Conservation (phyloP, 78 protist species). For the Dictyostelium firmibasis region DNA sequence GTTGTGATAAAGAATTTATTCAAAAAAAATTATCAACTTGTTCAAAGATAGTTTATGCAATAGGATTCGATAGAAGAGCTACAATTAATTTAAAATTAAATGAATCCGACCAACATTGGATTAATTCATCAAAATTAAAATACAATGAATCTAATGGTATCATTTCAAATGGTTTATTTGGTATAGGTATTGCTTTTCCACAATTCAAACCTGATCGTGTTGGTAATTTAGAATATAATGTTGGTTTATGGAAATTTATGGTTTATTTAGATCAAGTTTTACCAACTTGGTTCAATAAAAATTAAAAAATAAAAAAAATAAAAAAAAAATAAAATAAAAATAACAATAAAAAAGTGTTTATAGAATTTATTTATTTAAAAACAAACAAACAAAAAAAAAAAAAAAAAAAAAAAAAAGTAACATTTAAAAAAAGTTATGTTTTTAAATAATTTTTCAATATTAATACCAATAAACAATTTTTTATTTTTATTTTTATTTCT, state of each 20-base stretch:
- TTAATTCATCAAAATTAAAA: not conserved
- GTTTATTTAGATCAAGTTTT: not conserved
- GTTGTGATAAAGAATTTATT: not conserved
- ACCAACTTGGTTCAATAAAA: not conserved
- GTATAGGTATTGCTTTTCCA: not conserved
- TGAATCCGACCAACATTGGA: not conserved
- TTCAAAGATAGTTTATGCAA: not conserved
- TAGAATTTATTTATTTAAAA: no score
- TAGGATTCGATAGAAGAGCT: not conserved
- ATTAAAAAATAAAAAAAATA: not conserved
- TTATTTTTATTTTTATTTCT: no score
- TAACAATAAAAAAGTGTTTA: no score
- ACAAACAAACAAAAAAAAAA: no score
- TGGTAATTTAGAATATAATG: slow-evolving; percentile 3
- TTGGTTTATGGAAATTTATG: slow-evolving; percentile 9
- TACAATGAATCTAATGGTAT: not conserved
- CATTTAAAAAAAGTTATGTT: no score
- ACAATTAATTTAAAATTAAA: not conserved
- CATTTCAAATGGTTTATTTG: not conserved
- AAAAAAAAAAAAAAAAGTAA: no score
- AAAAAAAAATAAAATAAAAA: no score
- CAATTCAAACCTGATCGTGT: not conserved
- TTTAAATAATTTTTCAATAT: no score
- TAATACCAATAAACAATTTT: no score
- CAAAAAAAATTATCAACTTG: not conserved